Conservation (phyloP, 1,284 basidiomycete species). For the Ceratobasidium sp. region DNA sequence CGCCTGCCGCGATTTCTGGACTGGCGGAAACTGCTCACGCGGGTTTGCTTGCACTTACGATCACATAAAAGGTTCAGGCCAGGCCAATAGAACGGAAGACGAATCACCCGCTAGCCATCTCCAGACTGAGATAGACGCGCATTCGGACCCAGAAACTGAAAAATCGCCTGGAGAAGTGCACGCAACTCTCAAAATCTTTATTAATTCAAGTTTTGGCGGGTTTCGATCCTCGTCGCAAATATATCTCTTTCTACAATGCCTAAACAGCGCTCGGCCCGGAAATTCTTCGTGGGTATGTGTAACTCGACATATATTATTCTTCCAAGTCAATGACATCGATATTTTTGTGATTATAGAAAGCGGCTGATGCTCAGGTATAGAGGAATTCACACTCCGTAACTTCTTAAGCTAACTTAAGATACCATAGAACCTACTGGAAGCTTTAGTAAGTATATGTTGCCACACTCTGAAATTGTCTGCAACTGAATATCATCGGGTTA, state of each 20-base stretch:
- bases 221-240: constrained; percentile 26
- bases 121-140: background rate
- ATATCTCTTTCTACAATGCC: constrained; percentile 23
- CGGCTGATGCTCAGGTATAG: constrained; percentile 20
- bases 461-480: background rate
- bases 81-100: background rate
- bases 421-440: background rate
- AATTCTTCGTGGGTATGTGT: constrained; percentile 27
- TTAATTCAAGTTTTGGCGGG: background rate
- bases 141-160: background rate
- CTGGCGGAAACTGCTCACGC: constrained; percentile 10
- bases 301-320: background rate
- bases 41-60: constrained; percentile 20
- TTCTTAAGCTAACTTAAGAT: background rate
- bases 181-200: background rate
- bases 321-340: background rate
- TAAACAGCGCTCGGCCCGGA: constrained; percentile 14
- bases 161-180: background rate
- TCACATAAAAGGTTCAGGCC: background rate
- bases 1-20: constrained; percentile 31
- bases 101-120: background rate
- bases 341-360: background rate
- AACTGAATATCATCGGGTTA: background rate
- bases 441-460: background rate
- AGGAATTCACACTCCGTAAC: background rate